Conservation (phyloP, 2,329 filamentous ascomycete species). For the Colletotrichum kahawae region DNA sequence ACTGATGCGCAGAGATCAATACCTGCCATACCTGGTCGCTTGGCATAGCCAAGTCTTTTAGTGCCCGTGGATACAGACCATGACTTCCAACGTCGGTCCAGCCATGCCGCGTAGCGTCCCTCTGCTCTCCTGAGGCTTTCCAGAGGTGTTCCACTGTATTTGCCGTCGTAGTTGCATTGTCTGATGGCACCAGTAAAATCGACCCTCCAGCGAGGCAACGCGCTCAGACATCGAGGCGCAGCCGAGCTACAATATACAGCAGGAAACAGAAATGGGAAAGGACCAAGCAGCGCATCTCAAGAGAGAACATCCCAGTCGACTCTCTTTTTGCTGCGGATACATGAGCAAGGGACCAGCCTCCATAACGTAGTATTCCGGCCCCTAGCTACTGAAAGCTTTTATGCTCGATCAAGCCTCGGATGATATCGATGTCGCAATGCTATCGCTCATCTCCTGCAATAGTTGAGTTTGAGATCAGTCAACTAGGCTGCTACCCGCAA, state of each 20-base stretch:
- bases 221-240: background rate
- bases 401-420: background rate
- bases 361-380: background rate
- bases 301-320: background rate
- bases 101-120: background rate
- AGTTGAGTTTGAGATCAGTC: background rate
- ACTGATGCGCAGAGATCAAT: background rate
- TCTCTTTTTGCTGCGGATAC: background rate
- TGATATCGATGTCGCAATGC: background rate
- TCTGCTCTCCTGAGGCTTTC: background rate
- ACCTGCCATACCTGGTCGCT: background rate
- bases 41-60: background rate
- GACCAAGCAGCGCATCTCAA: too few relatives aligned
- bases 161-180: background rate
- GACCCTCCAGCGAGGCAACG: background rate
- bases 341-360: background rate
- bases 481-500: background rate
- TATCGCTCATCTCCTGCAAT: background rate
- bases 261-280: too few relatives aligned
- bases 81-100: background rate
- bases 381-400: background rate
- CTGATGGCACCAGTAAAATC: background rate
- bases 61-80: background rate
- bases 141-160: background rate
- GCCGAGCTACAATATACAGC: too few relatives aligned